Conservation (phyloP, 345 rosid genomes). For the Salix purpurea region DNA sequence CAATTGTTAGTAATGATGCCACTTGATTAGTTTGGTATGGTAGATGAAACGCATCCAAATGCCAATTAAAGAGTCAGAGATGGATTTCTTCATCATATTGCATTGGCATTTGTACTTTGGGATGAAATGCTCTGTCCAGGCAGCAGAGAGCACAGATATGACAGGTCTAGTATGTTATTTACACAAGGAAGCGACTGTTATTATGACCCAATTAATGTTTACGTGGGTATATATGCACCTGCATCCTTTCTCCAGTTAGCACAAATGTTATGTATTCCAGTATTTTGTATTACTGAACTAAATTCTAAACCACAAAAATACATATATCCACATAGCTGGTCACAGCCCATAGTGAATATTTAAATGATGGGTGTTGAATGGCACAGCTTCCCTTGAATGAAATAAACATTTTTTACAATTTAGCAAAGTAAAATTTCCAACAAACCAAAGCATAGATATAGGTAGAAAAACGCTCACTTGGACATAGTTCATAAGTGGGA, state of each 20-base stretch:
- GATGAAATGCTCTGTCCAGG: neutral
- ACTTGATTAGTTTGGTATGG: neutral
- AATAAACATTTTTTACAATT: neutral
- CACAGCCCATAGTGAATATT: neutral
- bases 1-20: neutral
- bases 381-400: neutral
- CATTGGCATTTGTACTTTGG: neutral
- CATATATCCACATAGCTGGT: neutral
- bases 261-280: neutral
- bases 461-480: constrained; percentile 49
- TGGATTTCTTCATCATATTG: neutral
- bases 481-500: constrained; percentile 87
- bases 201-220: neutral
- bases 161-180: neutral
- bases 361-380: neutral
- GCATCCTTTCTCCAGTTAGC: neutral
- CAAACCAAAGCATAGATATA: neutral
- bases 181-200: neutral
- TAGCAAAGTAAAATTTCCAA: neutral
- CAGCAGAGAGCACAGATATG: neutral
- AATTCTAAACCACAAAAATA: neutral
- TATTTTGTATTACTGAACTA: neutral
- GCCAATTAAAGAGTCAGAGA: neutral
- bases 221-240: neutral
- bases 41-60: neutral